Evolutionary conservation across 78 protist genomes (phyloP).

Genomic region (Speleostelium caveatum): DNA sequence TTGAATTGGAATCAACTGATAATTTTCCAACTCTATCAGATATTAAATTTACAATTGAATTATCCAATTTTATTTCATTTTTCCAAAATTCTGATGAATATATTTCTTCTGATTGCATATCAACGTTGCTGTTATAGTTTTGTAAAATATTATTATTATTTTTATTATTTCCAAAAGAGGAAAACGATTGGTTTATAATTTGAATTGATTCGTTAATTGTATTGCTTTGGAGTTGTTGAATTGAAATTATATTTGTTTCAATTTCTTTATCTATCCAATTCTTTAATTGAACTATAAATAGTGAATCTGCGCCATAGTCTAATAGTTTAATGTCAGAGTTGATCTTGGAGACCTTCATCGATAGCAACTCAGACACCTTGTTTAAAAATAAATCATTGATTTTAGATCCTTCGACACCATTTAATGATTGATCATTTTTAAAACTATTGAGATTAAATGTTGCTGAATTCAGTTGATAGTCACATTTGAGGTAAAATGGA

Average conservation of each 20-base stretch:
- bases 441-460: too few relatives aligned
- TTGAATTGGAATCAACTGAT: too few relatives aligned
- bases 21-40: background rate
- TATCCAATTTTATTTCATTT: conserved; percentile 33
- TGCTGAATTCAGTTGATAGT: too few relatives aligned
- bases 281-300: conserved; percentile 45
- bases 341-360: conserved; percentile 5
- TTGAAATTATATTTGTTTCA: conserved; percentile 15
- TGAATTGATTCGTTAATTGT: conserved; percentile 24
- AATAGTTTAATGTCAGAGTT: conserved; percentile 10
- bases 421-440: too few relatives aligned
- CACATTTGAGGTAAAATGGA: too few relatives aligned
- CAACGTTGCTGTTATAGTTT: background rate
- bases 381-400: too few relatives aligned
- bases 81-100: background rate
- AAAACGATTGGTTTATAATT: background rate
- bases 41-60: background rate
- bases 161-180: background rate
- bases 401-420: too few relatives aligned
- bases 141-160: background rate
- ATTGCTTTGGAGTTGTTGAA: conserved; percentile 27
- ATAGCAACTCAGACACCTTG: conserved; percentile 34
- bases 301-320: conserved; percentile 33
- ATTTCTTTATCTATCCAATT: conserved; percentile 48
- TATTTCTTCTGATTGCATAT: background rate